phyloP scores from a whole-genome alignment of 352 stramenopile species.

The Thraustochytrium striatum region DNA sequence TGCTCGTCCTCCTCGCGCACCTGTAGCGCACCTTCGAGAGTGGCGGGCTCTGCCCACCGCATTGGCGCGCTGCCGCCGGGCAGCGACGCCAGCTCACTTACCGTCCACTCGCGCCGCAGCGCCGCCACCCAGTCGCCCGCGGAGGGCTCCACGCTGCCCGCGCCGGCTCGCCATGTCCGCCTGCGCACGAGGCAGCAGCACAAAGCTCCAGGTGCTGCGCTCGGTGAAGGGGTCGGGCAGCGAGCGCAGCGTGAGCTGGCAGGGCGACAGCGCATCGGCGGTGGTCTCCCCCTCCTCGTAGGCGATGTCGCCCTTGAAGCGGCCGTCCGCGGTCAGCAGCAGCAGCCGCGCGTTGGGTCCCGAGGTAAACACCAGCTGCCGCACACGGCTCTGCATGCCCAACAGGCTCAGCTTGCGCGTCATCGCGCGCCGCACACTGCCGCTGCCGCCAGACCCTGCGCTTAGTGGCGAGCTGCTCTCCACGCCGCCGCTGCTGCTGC shows the following conservation, averaged over 20 bases:
- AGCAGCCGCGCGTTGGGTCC: conserved; percentile 22
- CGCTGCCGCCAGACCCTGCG: too few relatives aligned
- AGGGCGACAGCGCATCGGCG: conserved; percentile 20
- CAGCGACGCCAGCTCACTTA: neutral
- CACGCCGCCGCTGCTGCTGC: neutral
- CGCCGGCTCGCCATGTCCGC: too few relatives aligned
- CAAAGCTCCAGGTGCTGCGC: conserved; percentile 37
- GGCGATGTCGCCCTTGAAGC: conserved; percentile 48
- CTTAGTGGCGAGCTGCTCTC: neutral
- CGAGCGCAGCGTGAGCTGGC: conserved; percentile 34
- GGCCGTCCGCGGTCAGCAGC: conserved; percentile 18
- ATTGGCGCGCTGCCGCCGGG: conserved; percentile 14
- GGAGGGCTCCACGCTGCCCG: neutral
- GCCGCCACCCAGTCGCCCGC: conserved; percentile 35
- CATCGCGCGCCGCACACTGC: neutral
- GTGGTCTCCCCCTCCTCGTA: conserved; percentile 22
- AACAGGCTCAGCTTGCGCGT: neutral
- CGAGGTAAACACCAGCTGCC: conserved; percentile 28
- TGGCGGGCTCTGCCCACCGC: neutral
- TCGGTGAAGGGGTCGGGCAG: conserved; percentile 35
- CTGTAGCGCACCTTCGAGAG: neutral
- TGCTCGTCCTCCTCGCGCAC: neutral
- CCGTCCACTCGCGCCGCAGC: conserved; percentile 1
- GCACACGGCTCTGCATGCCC: neutral
- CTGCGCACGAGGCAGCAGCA: too few relatives aligned